Percentiles rank a stretch among this genome's conserved stretches.
Conservation (phyloP, 2,329 filamentous ascomycete genomes). For the Ophiostoma fasciatum region DNA sequence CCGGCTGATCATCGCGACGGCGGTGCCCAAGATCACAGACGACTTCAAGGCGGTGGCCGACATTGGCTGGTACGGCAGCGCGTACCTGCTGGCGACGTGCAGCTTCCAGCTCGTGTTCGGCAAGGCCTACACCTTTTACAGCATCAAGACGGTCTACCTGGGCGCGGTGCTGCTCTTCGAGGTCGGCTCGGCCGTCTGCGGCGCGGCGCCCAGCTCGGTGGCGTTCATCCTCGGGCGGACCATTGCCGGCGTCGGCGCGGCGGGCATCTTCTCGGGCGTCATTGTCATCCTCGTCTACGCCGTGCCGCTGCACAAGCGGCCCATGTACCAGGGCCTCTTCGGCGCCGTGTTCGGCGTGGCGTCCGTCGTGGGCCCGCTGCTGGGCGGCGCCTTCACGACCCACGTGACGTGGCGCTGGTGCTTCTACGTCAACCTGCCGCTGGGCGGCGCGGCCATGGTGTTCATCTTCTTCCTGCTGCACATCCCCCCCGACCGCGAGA, state of each 20-base stretch:
- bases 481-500: too few relatives aligned
- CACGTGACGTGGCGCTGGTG: constrained; percentile 16
- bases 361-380: constrained; percentile 14
- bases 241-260: constrained; percentile 29
- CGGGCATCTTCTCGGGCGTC: constrained; percentile 22
- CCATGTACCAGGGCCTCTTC: constrained; percentile 15
- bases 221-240: constrained; percentile 36
- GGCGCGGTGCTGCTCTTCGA: constrained; percentile 35
- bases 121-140: constrained; percentile 35
- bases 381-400: constrained; percentile 14
- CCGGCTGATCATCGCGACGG: constrained; percentile 5
- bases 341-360: constrained; percentile 14
- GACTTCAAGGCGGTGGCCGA: constrained; percentile 3
- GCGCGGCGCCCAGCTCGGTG: constrained; percentile 29
- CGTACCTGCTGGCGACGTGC: constrained; percentile 28
- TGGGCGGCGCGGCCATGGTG: constrained; percentile 14
- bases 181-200: constrained; percentile 36
- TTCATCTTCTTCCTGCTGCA: constrained; percentile 20
- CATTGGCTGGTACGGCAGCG: constrained; percentile 1
- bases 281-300: constrained; percentile 24
- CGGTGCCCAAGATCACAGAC: constrained; percentile 5
- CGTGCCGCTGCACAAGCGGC: constrained; percentile 11
- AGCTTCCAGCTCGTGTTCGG: constrained; percentile 27
- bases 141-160: constrained; percentile 31
- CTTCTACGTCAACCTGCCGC: constrained; percentile 18